Evolutionary conservation across 768 basidiomycete genomes (phyloP).

Genomic region (Podaxis sp.): DNA sequence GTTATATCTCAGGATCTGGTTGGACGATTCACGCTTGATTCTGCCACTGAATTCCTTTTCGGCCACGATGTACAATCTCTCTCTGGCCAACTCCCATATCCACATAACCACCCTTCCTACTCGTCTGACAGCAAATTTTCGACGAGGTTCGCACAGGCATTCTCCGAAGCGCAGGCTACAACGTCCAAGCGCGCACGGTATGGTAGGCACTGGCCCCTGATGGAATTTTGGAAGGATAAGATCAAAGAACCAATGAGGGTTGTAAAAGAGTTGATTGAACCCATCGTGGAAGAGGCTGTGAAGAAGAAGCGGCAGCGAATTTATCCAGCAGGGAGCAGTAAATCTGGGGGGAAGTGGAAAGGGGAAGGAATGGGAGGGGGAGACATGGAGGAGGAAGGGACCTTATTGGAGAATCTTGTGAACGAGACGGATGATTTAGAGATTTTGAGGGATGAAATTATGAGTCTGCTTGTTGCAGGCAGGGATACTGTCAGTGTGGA

Average conservation of each 20-base stretch:
- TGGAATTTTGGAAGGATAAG: slow-evolving; percentile 39
- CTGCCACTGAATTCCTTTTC: slow-evolving; percentile 54
- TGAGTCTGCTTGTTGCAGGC: slow-evolving; percentile 42
- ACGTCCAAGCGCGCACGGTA: slow-evolving; percentile 28
- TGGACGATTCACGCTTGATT: slow-evolving; percentile 56
- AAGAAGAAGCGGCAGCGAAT: slow-evolving; percentile 22
- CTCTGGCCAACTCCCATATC: slow-evolving; percentile 16
- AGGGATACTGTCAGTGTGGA: slow-evolving; percentile 32
- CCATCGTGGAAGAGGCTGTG: slow-evolving; percentile 40
- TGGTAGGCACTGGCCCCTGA: slow-evolving; percentile 40
- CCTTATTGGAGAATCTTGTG: slow-evolving; percentile 41
- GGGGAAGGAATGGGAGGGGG: slow-evolving; percentile 15
- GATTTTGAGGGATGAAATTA: slow-evolving; percentile 35
- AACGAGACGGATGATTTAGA: slow-evolving; percentile 35
- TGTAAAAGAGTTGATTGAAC: slow-evolving; percentile 44
- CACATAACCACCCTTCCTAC: slow-evolving; percentile 15
- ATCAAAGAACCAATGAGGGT: slow-evolving; percentile 32
- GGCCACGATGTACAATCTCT: slow-evolving; percentile 37
- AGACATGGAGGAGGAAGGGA: slow-evolving; percentile 25
- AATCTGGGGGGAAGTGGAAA: slow-evolving; percentile 9
- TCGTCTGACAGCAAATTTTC: background rate
- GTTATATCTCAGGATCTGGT: slow-evolving; percentile 30
- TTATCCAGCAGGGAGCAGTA: background rate
- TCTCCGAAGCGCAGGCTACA: slow-evolving; percentile 30
- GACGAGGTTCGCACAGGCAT: slow-evolving; percentile 32